Base-by-base conservation (phyloP, 2,329 filamentous ascomycete species). In the Colletotrichum destructivum region DNA sequence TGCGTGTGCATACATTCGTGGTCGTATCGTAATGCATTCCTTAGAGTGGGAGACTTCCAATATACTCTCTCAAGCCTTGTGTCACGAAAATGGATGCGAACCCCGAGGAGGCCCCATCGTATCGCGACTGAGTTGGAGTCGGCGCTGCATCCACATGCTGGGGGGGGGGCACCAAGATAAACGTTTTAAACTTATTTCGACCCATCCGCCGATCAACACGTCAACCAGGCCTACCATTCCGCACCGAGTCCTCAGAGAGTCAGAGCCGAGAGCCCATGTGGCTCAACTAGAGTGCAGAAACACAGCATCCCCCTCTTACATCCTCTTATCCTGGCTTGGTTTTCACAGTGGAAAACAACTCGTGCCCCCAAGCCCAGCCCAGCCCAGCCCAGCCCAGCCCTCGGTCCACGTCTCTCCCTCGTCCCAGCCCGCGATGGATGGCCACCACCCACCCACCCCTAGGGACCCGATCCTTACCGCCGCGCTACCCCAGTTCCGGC, bases 401-500 rank as follows among this genome's bases (percentile, higher is more conserved):
- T 16, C 26, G 15, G 40, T 9, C 26, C 40, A 55, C 23, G 23
- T 26, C 13, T 18, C 18, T 23, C 26, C 44, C 62, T n/a, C 23
- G 23, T 4, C 31, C 60, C 35, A 52, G 26, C 35, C 59, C 59
- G 26, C 31, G 46, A 62, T 42, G 23, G 23, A 26, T 26, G 23
- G 23, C 23, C 23, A 26, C 23, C 60, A 35, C n/a, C n/a, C n/a
- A n/a, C n/a, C 60, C 46, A 62, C 18, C 47, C 44, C 18, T 26
- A 26, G 40, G 15, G 47, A 57, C 57, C 8, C 31, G 51, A 57
- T 59, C 52, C 57, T 62, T 63, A 68, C 64, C 69, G 64, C 46
- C 38, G 59, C 69, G 69, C 64, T 71, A 71, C 69, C 69, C 69
- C 69, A 52, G 68, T 68, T 68, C 40, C 57, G 57, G 69, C 69